These are phyloP conservation scores for Pseudoperonospora humuli DNA, from an alignment of 352 stramenopile genomes.

Conservation along the genomic window DNA sequence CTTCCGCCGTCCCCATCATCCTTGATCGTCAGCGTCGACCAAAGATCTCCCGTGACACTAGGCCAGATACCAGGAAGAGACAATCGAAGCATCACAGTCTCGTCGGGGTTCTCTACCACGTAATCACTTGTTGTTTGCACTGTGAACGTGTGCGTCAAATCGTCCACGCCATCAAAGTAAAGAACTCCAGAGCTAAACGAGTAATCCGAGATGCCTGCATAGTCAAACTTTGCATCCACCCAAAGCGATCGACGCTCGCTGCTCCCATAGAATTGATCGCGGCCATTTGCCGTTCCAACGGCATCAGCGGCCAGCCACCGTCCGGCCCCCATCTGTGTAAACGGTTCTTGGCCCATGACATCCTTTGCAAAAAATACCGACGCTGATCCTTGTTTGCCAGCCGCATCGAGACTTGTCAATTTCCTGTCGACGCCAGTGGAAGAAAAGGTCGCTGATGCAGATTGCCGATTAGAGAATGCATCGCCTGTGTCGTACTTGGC, in stretches of 20 bases:
- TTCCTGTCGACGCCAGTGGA: constrained; percentile 54
- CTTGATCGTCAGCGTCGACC: constrained; percentile 79
- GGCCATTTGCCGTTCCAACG: constrained; percentile 80
- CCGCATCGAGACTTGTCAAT: constrained; percentile 50
- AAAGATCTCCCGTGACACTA: constrained; percentile 79
- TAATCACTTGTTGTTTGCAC: constrained; percentile 86
- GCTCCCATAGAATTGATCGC: constrained; percentile 89
- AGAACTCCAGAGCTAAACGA: constrained; percentile 46
- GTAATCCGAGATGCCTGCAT: constrained; percentile 87
- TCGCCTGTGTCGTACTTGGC: constrained; percentile 72
- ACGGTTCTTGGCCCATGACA: constrained; percentile 65
- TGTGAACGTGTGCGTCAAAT: constrained; percentile 46
- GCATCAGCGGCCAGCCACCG: constrained; percentile 46
- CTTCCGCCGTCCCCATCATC: constrained; percentile 89
- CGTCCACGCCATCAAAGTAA: constrained; percentile 51
- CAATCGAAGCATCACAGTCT: constrained; percentile 86
- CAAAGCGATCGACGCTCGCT: constrained; percentile 64
- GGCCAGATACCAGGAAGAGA: constrained; percentile 91
- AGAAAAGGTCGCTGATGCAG: constrained; percentile 30
- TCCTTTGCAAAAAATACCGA: constrained; percentile 47
- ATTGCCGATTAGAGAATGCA: constrained; percentile 50
- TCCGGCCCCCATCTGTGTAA: constrained; percentile 56
- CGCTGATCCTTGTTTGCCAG: constrained; percentile 22
- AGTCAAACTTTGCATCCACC: constrained; percentile 83
- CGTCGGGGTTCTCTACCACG: constrained; percentile 87